phyloP scores from a whole-genome alignment of 306 rosid species.

The Potentilla sterilis region DNA sequence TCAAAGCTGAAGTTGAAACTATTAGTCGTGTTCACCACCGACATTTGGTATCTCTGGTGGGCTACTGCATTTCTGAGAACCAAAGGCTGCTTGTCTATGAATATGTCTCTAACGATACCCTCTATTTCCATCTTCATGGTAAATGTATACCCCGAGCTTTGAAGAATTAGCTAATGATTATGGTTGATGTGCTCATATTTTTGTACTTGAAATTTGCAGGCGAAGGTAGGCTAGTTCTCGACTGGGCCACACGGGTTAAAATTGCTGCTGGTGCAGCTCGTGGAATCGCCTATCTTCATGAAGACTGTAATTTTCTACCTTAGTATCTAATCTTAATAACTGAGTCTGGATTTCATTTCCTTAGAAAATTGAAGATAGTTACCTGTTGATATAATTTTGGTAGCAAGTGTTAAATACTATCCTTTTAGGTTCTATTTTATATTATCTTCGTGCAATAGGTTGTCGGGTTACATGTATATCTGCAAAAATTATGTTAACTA shows the following conservation, averaged over 20 bases:
- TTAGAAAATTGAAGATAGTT: not conserved
- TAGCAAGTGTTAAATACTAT: not conserved
- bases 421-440: not conserved
- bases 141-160: slow-evolving; percentile 33
- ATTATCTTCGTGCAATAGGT: not conserved
- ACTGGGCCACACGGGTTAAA: slow-evolving; percentile 76
- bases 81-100: slow-evolving; percentile 90
- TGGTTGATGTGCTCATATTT: slow-evolving; percentile 21
- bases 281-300: slow-evolving; percentile 94
- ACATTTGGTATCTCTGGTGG: slow-evolving; percentile 87
- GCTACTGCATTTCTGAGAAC: slow-evolving; percentile 71
- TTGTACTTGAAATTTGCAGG: slow-evolving; percentile 39
- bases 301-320: slow-evolving; percentile 69
- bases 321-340: slow-evolving; percentile 8
- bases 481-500: not conserved
- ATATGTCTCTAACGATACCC: slow-evolving; percentile 71
- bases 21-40: slow-evolving; percentile 94
- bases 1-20: slow-evolving; percentile 86
- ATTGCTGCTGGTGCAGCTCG: slow-evolving; percentile 94
- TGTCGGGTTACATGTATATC: not conserved
- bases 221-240: slow-evolving; percentile 53
- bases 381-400: not conserved
- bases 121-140: slow-evolving; percentile 88
- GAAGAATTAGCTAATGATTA: slow-evolving; percentile 17
- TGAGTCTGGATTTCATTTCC: not conserved